Conservation (phyloP, 2,329 filamentous ascomycete genomes). For the Microthyrium microscopicum region DNA sequence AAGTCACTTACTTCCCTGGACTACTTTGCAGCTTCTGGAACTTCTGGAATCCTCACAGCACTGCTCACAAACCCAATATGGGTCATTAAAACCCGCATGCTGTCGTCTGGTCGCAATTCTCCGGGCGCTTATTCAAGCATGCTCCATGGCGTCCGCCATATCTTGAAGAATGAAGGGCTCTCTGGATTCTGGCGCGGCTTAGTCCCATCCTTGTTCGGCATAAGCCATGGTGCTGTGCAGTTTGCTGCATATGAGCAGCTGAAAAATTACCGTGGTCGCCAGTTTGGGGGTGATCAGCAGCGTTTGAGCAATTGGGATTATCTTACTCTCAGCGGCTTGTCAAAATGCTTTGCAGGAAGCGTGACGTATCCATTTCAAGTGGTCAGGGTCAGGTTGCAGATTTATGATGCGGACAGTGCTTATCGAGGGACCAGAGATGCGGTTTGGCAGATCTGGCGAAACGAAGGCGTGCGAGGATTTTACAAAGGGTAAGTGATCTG, state of each 20-base stretch:
- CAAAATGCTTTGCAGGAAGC: constrained; percentile 79
- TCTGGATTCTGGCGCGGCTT: constrained; percentile 79
- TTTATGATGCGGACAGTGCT: constrained; percentile 59
- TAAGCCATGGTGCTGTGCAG: constrained; percentile 84
- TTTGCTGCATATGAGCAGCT: constrained; percentile 84
- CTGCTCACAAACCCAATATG: constrained; percentile 86
- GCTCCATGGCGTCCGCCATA: constrained; percentile 47
- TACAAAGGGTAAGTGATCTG: constrained; percentile 51
- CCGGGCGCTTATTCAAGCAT: constrained; percentile 71
- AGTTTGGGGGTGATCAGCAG: constrained; percentile 15
- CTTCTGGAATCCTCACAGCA: constrained; percentile 54
- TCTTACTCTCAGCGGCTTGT: constrained; percentile 59
- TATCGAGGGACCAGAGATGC: constrained; percentile 64
- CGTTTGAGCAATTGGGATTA: constrained; percentile 56
- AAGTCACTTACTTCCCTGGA: constrained; percentile 43
- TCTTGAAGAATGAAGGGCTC: constrained; percentile 56
- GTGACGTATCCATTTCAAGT: constrained; percentile 94
- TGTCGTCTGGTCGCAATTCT: constrained; percentile 60
- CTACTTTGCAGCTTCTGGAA: constrained; percentile 63
- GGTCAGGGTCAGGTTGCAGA: constrained; percentile 72
- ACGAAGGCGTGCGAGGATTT: constrained; percentile 69
- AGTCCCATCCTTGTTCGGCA: constrained; percentile 65
- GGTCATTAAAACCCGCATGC: constrained; percentile 96
- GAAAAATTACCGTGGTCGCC: constrained; percentile 40
- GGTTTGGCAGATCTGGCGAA: constrained; percentile 53